phyloP scores from a whole-genome alignment of 2,329 filamentous ascomycete species.

The Penicillium sp. region DNA sequence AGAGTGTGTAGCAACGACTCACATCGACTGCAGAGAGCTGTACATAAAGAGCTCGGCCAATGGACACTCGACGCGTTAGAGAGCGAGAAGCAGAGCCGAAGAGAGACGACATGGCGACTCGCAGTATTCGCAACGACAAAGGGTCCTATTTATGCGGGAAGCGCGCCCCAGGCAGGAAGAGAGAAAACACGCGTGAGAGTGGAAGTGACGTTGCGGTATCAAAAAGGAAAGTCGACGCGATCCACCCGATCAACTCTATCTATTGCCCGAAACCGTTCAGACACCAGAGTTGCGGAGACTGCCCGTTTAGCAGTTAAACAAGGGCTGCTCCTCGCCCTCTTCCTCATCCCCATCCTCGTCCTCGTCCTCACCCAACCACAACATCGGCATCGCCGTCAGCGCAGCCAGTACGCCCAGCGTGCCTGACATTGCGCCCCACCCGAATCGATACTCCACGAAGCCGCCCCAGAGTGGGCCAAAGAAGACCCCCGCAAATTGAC shows the following conservation, averaged over 20 bases:
- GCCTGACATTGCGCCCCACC: constrained; percentile 33
- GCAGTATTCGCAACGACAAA: no score
- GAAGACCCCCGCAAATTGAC: constrained; percentile 59
- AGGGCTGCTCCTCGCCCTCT: constrained; percentile 9
- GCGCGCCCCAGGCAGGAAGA: neutral
- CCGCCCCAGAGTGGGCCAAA: constrained; percentile 60
- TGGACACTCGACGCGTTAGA: no score
- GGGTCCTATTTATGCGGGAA: neutral
- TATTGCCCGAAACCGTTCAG: constrained; percentile 3
- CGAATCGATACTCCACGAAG: constrained; percentile 32
- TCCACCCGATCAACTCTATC: constrained; percentile 11
- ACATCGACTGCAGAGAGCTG: no score
- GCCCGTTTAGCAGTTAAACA: neutral
- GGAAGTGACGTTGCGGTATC: constrained; percentile 1
- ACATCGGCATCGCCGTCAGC: constrained; percentile 29
- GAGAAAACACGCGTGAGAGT: constrained; percentile 2
- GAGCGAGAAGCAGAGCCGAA: no score
- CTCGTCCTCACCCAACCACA: constrained; percentile 17
- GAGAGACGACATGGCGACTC: no score
- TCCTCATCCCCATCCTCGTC: constrained; percentile 1
- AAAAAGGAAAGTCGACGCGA: constrained; percentile 13
- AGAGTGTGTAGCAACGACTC: no score
- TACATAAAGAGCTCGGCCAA: no score
- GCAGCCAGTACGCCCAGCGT: constrained; percentile 30
- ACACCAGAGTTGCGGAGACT: neutral